Evolutionary conservation across 2,329 filamentous ascomycete genomes (phyloP).

Genomic region (Microdochium nivale): DNA sequence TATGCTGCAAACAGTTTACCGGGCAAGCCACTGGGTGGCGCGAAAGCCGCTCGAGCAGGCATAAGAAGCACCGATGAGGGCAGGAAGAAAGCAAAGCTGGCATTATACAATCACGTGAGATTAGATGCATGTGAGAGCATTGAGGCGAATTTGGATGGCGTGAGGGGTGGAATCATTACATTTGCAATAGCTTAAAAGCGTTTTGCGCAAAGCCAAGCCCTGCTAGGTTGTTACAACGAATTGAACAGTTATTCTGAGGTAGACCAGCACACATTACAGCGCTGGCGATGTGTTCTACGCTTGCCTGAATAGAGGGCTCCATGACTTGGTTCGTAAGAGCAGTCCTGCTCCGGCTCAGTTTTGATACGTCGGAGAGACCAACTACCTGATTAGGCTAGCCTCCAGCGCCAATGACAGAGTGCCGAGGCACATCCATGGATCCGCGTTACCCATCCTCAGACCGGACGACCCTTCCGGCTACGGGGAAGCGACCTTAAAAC

Average conservation of each 20-base stretch:
- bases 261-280: background rate
- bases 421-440: background rate
- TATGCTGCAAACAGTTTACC: slow-evolving; percentile 80
- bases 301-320: too few relatives aligned
- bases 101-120: background rate
- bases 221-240: too few relatives aligned
- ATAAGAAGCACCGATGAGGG: background rate
- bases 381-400: background rate
- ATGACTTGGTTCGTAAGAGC: too few relatives aligned
- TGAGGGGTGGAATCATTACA: background rate
- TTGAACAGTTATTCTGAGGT: too few relatives aligned
- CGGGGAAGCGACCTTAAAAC: too few relatives aligned
- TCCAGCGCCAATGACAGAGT: background rate
- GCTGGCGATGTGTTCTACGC: too few relatives aligned
- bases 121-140: background rate
- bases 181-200: too few relatives aligned
- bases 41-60: slow-evolving; percentile 49
- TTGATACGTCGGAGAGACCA: background rate
- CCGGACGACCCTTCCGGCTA: slow-evolving; percentile 15
- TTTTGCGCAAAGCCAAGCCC: too few relatives aligned
- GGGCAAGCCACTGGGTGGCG: slow-evolving; percentile 77
- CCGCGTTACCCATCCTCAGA: background rate
- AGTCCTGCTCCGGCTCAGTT: too few relatives aligned
- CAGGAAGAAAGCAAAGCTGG: background rate
- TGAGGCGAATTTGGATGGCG: background rate